Percentiles rank a stretch among this genome's conserved stretches.
These are phyloP conservation scores for Botrytis sinoallii DNA, from an alignment of 2,329 filamentous ascomycete genomes.

Conservation along the genomic window DNA sequence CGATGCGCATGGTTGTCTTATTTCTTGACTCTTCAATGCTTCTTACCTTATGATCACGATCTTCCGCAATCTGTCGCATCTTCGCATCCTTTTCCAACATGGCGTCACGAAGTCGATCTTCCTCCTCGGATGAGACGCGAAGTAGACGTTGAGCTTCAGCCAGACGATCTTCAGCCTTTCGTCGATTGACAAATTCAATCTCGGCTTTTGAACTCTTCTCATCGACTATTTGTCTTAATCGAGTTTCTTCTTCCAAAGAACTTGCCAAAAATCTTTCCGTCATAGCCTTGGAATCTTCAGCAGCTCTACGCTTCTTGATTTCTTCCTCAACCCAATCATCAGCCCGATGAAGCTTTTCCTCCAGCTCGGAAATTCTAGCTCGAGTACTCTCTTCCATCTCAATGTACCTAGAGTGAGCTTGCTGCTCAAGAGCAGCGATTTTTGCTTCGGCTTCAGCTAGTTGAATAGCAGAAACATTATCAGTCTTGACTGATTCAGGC, in stretches of 20 bases:
- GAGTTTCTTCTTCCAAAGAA: conserved; percentile 65
- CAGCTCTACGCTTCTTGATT: conserved; percentile 57
- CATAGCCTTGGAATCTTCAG: conserved; percentile 63
- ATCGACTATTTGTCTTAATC: conserved; percentile 62
- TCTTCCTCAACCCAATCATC: conserved; percentile 64
- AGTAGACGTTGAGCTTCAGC: conserved; percentile 70
- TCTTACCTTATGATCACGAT: conserved; percentile 66
- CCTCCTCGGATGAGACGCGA: conserved; percentile 68
- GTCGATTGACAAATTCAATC: conserved; percentile 59
- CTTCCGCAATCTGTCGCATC: conserved; percentile 64
- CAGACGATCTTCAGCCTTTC: conserved; percentile 68
- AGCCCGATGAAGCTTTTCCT: conserved; percentile 62
- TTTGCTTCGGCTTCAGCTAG: conserved; percentile 22
- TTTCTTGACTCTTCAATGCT: conserved; percentile 53
- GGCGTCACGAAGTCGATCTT: conserved; percentile 62
- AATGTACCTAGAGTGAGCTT: conserved; percentile 48
- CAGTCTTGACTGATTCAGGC: conserved; percentile 46
- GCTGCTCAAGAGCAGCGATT: conserved; percentile 57
- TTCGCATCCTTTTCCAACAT: conserved; percentile 67
- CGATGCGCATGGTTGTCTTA: conserved; percentile 58
- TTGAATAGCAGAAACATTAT: conserved; percentile 38
- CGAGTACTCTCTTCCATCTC: conserved; percentile 40
- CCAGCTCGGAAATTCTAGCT: conserved; percentile 56
- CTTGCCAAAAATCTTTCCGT: conserved; percentile 53
- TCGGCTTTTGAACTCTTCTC: conserved; percentile 57